Base-by-base conservation (phyloP, 1,139 yeast genomes). In the Blastobotrys raffinosifermentans region DNA sequence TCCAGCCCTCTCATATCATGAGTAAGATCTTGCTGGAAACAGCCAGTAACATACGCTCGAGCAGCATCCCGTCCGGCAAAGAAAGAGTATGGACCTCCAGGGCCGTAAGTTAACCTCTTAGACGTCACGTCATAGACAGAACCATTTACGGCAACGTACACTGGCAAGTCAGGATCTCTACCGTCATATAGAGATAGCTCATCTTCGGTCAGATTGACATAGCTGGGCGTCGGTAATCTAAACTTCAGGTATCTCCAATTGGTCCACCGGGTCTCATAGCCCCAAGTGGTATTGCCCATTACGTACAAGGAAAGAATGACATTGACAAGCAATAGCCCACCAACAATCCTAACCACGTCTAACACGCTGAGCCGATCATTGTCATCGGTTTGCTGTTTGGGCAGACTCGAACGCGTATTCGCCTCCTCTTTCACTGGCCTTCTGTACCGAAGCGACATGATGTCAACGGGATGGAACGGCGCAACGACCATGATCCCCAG, bases 31-130 rank as follows among this genome's bases (percentile, higher is more conserved):
- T 72, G 69, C 30, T 62, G 57, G 47, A 84, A 74, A 52, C 94
- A 84, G 4, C 93, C 93, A 1, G 91, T 84, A 3, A 77, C 80
- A 50, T 75, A 79, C 18, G 86, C 86, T 32, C 94, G 62, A 0
- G 91, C 80, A 31, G 77, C 73, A 55, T 85, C 94, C 33, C 62
- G 64, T 0, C 94, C 94, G 17, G 78, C 70, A 52, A 85, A 73
- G 37, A 69, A 63, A 3, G 65, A 56, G 55, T 84, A 84, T 1
- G 79, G 58, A 0, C 87, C 87, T 1, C 67, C 64, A 0, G 83
- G 81, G 0, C 86, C 86, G 55, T 85, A 84, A 1, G 79, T 62
- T 2, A 54, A 60, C 2, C 69, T 63, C n/a, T 73, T 64, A 0
- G 70, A 58, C 3, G 77, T 60, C 2, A 84, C 94, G 52, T 84